phyloP scores from a whole-genome alignment of 2,329 filamentous ascomycete genomes.

The Penicillium sp. region DNA sequence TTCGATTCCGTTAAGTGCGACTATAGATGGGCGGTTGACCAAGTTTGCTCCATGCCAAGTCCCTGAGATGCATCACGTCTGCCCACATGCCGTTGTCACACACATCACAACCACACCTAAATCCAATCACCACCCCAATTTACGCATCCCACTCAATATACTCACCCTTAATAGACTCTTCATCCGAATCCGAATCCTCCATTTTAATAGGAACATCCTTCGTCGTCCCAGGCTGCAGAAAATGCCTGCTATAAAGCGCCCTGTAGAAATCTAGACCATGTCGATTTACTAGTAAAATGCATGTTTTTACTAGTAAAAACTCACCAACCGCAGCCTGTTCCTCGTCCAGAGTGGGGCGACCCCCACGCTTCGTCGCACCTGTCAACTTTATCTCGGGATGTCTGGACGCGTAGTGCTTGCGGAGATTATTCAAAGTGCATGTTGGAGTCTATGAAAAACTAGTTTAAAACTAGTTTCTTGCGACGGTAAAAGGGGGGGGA shows the following conservation, averaged over 20 bases:
- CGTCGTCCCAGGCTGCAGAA: not conserved
- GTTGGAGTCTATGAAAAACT: no score
- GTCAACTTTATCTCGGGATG: not conserved
- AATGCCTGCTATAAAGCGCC: not conserved
- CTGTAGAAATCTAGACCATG: not conserved
- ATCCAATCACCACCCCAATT: not conserved
- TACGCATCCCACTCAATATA: not conserved
- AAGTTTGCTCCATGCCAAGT: no score
- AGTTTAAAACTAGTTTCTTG: not conserved
- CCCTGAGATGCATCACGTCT: no score
- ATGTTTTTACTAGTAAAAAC: no score
- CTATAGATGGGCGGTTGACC: no score
- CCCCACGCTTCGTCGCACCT: no score
- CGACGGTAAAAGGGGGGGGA: not conserved
- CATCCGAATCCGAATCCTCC: not conserved
- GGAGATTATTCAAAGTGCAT: not conserved
- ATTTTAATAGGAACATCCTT: not conserved
- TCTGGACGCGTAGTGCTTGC: not conserved
- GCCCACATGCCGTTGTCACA: no score
- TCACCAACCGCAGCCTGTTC: not conserved
- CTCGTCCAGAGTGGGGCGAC: not conserved
- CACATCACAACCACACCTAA: no score
- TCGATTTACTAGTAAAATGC: no score
- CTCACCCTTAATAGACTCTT: not conserved
- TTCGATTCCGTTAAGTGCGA: no score